These are phyloP conservation scores for Onygenales sp. DNA, from an alignment of 2,329 filamentous ascomycete genomes.

Conservation along the genomic window DNA sequence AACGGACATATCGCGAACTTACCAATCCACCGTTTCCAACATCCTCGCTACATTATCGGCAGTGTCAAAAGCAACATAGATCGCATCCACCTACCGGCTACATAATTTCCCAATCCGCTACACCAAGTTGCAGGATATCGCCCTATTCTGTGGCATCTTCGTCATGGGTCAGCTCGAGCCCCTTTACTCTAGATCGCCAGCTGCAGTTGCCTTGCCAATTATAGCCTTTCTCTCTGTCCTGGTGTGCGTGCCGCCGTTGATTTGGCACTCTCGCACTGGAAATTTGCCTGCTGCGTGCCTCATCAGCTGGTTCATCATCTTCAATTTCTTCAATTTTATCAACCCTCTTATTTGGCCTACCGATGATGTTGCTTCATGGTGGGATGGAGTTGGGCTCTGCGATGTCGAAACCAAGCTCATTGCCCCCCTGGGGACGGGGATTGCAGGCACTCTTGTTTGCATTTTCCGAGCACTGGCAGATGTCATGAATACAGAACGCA, in stretches of 20 bases:
- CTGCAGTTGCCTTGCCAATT: constrained; percentile 36
- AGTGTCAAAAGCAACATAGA: no score
- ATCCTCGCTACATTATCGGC: no score
- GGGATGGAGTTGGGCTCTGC: constrained; percentile 51
- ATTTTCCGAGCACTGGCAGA: constrained; percentile 52
- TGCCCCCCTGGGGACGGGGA: constrained; percentile 42
- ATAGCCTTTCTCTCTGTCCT: constrained; percentile 43
- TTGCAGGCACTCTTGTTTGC: constrained; percentile 45
- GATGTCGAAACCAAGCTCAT: constrained; percentile 55
- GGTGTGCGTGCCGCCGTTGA: constrained; percentile 47
- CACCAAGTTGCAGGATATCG: not conserved
- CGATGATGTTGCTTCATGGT: constrained; percentile 47
- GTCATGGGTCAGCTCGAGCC: not conserved
- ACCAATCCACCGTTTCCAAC: no score
- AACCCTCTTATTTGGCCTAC: constrained; percentile 58
- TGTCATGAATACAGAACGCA: constrained; percentile 51
- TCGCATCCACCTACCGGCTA: no score
- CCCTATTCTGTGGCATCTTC: not conserved
- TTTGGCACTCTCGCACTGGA: constrained; percentile 50
- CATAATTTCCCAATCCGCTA: no score
- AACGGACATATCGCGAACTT: no score
- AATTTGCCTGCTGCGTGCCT: constrained; percentile 53
- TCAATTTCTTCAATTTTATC: constrained; percentile 49
- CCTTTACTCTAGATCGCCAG: constrained; percentile 13
- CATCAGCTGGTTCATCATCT: constrained; percentile 46